Evolutionary conservation across 441 rosid genomes (phyloP).

Genomic region (Croton setiger): DNA sequence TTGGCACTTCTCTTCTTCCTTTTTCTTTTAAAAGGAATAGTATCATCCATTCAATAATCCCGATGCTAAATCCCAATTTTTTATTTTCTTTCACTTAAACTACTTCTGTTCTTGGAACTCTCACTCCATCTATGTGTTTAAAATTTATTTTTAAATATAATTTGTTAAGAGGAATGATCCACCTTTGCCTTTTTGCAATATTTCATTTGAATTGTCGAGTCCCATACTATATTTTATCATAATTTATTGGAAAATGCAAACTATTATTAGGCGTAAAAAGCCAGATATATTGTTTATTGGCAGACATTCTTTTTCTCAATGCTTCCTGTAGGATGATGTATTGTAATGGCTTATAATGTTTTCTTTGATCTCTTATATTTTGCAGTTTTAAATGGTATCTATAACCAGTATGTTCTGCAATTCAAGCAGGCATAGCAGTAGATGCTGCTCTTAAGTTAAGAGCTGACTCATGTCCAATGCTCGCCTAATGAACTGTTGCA

Average conservation of each 20-base stretch:
- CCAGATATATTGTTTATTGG: background rate
- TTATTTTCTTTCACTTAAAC: no score
- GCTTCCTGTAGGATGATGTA: background rate
- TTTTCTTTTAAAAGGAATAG: no score
- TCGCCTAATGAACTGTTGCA: constrained; percentile 8
- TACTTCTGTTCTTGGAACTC: no score
- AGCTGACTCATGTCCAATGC: constrained; percentile 3
- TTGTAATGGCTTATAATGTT: background rate
- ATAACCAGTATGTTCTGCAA: constrained; percentile 5
- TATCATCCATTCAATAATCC: no score
- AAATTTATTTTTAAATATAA: no score
- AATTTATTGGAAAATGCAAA: no score
- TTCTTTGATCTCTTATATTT: background rate
- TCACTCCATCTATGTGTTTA: no score
- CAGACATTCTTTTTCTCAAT: background rate
- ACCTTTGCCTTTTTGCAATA: no score
- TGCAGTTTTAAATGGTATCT: constrained; percentile 23
- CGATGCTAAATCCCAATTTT: no score
- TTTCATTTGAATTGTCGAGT: no score
- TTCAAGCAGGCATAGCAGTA: constrained; percentile 12
- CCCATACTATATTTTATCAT: background rate
- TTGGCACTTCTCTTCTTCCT: background rate
- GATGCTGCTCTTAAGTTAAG: no score
- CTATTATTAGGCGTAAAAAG: background rate
- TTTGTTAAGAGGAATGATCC: no score